Conservation (phyloP, 2,329 filamentous ascomycete genomes). For the Calonectria pteridis region DNA sequence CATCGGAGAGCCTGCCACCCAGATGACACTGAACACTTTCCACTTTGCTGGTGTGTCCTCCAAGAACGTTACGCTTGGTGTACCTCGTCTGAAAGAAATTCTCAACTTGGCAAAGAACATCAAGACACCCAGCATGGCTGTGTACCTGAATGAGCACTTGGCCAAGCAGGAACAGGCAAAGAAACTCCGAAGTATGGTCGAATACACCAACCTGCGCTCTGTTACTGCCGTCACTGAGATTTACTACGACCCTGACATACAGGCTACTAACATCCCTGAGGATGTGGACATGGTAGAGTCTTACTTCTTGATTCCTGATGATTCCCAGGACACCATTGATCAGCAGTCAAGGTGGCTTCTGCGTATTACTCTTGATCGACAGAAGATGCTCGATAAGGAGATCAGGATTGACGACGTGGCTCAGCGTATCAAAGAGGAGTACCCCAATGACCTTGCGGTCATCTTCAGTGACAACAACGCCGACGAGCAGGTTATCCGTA, state of each 20-base stretch:
- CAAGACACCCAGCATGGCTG: conserved; percentile 97
- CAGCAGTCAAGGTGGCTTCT: conserved; percentile 95
- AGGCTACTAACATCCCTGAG: conserved; percentile 85
- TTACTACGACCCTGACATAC: conserved; percentile 95
- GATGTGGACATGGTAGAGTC: conserved; percentile 96
- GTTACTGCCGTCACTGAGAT: conserved; percentile 95
- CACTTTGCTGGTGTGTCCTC: conserved; percentile 99
- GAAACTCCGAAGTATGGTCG: conserved; percentile 86
- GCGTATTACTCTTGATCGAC: conserved; percentile 91
- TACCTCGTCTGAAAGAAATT: conserved; percentile 99
- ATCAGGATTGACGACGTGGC: conserved; percentile 94
- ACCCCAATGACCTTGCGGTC: conserved; percentile 85
- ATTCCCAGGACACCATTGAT: conserved; percentile 70
- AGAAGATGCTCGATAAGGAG: conserved; percentile 95
- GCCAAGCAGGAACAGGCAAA: conserved; percentile 85
- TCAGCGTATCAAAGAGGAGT: conserved; percentile 88
- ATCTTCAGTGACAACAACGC: conserved; percentile 99
- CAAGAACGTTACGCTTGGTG: conserved; percentile 99
- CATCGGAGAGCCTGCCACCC: conserved; percentile 97
- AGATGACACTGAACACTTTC: conserved; percentile 99
- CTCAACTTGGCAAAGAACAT: conserved; percentile 97
- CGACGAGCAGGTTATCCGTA: conserved; percentile 92
- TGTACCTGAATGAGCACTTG: conserved; percentile 78
- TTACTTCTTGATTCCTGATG: conserved; percentile 94
- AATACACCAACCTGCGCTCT: conserved; percentile 93